phyloP scores from a whole-genome alignment of 768 basidiomycete species.

The Lactarius indigo region DNA sequence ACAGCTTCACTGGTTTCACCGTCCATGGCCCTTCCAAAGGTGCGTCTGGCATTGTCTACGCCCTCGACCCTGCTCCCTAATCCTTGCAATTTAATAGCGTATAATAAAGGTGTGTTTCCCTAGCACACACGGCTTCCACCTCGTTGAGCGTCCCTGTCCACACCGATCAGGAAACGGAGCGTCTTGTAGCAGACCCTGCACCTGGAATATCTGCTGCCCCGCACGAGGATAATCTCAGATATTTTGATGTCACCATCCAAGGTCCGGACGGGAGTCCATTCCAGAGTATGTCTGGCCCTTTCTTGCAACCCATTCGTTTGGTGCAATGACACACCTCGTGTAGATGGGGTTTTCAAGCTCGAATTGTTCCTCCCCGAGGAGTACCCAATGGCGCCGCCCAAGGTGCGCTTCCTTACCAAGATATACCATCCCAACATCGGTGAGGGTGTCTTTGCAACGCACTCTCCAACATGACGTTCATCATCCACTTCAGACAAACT shows the following conservation, averaged over 20 bases:
- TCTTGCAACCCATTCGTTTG: neutral
- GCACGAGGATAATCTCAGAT: conserved; percentile 95
- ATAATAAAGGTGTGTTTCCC: conserved; percentile 47
- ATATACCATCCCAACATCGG: conserved; percentile 99
- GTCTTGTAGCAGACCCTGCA: conserved; percentile 92
- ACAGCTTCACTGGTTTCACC: neutral
- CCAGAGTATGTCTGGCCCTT: conserved; percentile 41
- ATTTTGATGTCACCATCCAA: conserved; percentile 97
- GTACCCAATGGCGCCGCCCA: conserved; percentile 99
- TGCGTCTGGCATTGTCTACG: conserved; percentile 24
- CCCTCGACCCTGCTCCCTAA: neutral
- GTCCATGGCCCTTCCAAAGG: conserved; percentile 55
- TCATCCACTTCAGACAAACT: conserved; percentile 72
- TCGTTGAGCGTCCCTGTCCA: neutral
- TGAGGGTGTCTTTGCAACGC: conserved; percentile 38
- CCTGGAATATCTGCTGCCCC: conserved; percentile 95
- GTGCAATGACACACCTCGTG: neutral
- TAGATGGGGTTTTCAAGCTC: conserved; percentile 91
- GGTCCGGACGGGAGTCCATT: conserved; percentile 96
- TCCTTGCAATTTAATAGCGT: conserved; percentile 35
- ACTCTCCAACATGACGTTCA: neutral
- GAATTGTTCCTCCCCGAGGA: conserved; percentile 98
- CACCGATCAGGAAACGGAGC: conserved; percentile 84
- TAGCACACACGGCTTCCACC: neutral
- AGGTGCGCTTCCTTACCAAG: conserved; percentile 96